A percentile compares a stretch with the other conserved stretches of the same genome.
Conservation (phyloP, 768 basidiomycete genomes). For the Phaeotremella fagi region DNA sequence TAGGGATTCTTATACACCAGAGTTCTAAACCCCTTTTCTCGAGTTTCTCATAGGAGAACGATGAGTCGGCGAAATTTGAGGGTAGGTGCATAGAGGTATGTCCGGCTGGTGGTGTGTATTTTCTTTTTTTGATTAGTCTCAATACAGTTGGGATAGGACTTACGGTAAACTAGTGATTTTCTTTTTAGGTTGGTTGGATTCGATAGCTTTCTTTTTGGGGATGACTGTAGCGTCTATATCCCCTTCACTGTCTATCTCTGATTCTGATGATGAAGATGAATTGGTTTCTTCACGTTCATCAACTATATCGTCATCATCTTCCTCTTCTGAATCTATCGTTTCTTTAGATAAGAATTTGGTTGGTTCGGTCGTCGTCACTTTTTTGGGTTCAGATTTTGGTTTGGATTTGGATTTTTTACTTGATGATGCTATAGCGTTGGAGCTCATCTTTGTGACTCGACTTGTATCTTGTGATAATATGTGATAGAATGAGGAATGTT, state of each 20-base stretch:
- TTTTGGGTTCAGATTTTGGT: not conserved
- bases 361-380: not conserved
- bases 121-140: slow-evolving; percentile 9
- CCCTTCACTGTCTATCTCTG: slow-evolving; percentile 16
- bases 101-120: slow-evolving; percentile 32
- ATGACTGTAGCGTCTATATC: slow-evolving; percentile 28
- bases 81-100: slow-evolving; percentile 22
- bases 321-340: slow-evolving; percentile 4
- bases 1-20: slow-evolving; percentile 43
- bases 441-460: not conserved
- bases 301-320: slow-evolving; percentile 8
- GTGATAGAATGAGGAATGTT: not conserved
- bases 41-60: slow-evolving; percentile 41
- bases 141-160: not conserved
- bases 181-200: not conserved
- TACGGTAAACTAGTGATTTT: slow-evolving; percentile 6
- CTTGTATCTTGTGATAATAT: not conserved
- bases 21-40: slow-evolving; percentile 33
- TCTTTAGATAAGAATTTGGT: not conserved
- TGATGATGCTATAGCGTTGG: not conserved
- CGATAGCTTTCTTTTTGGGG: slow-evolving; percentile 11
- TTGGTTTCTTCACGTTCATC: slow-evolving; percentile 6
- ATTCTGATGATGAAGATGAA: slow-evolving; percentile 1
- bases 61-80: slow-evolving; percentile 17
- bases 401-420: slow-evolving; percentile 6